Evolutionary conservation across 106 monocot species (phyloP).

Genomic region (Hemerocallis citrina): DNA sequence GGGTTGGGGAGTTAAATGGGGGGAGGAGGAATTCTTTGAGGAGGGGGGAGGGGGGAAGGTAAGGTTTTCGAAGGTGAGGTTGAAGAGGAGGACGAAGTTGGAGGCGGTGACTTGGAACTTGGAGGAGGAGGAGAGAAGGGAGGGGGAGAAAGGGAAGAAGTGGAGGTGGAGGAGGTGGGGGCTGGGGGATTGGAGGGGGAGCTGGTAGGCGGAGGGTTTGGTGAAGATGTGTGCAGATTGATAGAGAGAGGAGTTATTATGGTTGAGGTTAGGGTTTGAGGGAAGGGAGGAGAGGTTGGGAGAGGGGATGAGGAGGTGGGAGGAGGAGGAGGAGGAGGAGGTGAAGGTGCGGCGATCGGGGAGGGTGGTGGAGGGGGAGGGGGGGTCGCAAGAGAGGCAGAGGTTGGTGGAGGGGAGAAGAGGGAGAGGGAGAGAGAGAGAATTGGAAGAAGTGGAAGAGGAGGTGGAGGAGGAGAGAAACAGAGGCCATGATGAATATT

Average conservation of each 20-base stretch:
- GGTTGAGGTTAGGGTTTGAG: slow-evolving; percentile 1
- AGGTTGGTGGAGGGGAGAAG: slow-evolving; percentile 8
- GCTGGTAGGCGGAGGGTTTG: slow-evolving; percentile 35
- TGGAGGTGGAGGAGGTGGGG: slow-evolving; percentile 67
- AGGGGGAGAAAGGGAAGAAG: slow-evolving; percentile 61
- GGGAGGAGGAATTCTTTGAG: slow-evolving; percentile 70
- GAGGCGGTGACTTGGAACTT: slow-evolving; percentile 55
- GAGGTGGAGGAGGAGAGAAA: slow-evolving; percentile 9
- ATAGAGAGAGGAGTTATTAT: slow-evolving; percentile 27
- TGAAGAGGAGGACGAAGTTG: slow-evolving; percentile 34
- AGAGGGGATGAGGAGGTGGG: slow-evolving; percentile 14
- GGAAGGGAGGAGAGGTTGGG: slow-evolving; percentile 12
- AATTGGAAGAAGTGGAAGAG: slow-evolving; percentile 13
- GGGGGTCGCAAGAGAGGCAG: background rate
- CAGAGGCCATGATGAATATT: no score
- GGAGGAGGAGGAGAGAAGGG: slow-evolving; percentile 34
- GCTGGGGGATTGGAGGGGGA: slow-evolving; percentile 31
- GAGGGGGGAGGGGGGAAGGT: slow-evolving; percentile 8
- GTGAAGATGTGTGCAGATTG: slow-evolving; percentile 59
- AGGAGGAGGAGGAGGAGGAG: slow-evolving; percentile 31
- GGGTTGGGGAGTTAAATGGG: slow-evolving; percentile 31
- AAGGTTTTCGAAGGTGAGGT: slow-evolving; percentile 20
- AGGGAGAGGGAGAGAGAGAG: slow-evolving; percentile 15
- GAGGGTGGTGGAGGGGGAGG: slow-evolving; percentile 10
- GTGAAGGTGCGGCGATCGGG: slow-evolving; percentile 29